Conservation (phyloP, 768 basidiomycete species). For the Albatrellus ellisii region DNA sequence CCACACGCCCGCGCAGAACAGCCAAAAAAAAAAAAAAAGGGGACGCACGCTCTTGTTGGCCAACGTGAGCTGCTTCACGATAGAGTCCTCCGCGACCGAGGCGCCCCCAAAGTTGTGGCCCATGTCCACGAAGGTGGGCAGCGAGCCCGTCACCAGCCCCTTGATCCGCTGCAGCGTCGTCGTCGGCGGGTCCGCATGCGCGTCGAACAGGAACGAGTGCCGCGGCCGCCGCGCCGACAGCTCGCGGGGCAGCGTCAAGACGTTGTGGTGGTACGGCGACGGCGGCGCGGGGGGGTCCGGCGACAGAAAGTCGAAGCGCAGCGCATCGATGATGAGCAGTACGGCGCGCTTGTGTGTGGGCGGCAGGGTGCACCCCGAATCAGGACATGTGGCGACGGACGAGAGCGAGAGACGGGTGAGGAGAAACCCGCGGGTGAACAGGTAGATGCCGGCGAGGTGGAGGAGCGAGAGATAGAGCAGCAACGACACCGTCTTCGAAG, state of each 20-base stretch:
- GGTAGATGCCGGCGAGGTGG: slow-evolving; percentile 70
- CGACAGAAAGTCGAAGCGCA: slow-evolving; percentile 89
- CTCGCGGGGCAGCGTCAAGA: slow-evolving; percentile 67
- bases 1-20: background rate
- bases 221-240: slow-evolving; percentile 50
- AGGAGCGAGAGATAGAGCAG: slow-evolving; percentile 49
- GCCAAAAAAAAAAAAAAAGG: slow-evolving; percentile 4
- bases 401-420: slow-evolving; percentile 64
- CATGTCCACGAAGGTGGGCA: slow-evolving; percentile 93
- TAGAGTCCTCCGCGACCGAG: slow-evolving; percentile 77
- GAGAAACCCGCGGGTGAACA: slow-evolving; percentile 89
- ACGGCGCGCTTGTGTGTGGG: slow-evolving; percentile 73
- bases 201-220: slow-evolving; percentile 78
- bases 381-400: slow-evolving; percentile 32
- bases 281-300: slow-evolving; percentile 47
- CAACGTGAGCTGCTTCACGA: slow-evolving; percentile 56
- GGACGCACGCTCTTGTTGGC: slow-evolving; percentile 46
- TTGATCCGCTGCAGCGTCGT: slow-evolving; percentile 93
- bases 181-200: slow-evolving; percentile 90
- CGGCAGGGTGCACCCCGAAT: slow-evolving; percentile 29
- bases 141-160: slow-evolving; percentile 84
- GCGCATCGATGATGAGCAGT: slow-evolving; percentile 79
- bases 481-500: slow-evolving; percentile 16
- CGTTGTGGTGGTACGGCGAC: slow-evolving; percentile 67
- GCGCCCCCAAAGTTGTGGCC: slow-evolving; percentile 87